Evolutionary conservation across 2,329 filamentous ascomycete genomes (phyloP), one percentile per base, ranked within the genome.

Genomic region (Hypoxylon sp.): DNA sequence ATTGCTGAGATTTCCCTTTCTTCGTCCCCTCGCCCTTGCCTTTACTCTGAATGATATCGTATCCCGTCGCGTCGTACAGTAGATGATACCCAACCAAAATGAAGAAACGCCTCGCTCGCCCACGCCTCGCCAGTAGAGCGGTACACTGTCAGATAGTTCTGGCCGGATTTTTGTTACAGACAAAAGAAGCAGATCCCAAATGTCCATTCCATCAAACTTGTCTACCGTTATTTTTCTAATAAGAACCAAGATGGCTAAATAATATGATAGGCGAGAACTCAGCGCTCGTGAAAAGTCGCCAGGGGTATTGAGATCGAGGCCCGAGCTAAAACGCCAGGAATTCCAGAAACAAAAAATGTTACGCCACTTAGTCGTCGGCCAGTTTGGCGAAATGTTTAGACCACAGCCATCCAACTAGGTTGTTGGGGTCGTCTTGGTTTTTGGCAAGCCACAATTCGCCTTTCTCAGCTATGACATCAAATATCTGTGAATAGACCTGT

Each of bases 401-500:
- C 96, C 96, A 99, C 75, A 99, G 97, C 96, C 96, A 99, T 56
- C 96, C 96, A 35, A 98, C 90, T 71, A 90, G 87, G 71, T 92
- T 88, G 10, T 84, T 86, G 1, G 89, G 83, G 79, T 99, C 96
- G 77, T 99, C 96, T 81, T 99, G 96, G 78, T 99, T 99, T 80
- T 93, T 93, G 58, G 96, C 96, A 63, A 99, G 89, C 96, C 96
- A 99, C 53, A 98, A 87, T 83, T 99, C 96, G 70, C 96, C 96
- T 79, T 98, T 98, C 80, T 98, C 94, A 31, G 92, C 96, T 77
- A 99, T 93, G 58, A 99, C 92, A 81, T 95, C 92, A 76, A 95
- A 95, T 70, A 95, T 93, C 88, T 91, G 71, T 17, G 21, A 44
- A 7, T 10, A 24, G 53, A 6, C 7, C 57, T 55, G 57, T 58